Percentiles rank a stretch among this genome's conserved stretches.
Evolutionary conservation across 1,284 basidiomycete genomes (phyloP).

Genomic region (Ustilago shanxiensis): DNA sequence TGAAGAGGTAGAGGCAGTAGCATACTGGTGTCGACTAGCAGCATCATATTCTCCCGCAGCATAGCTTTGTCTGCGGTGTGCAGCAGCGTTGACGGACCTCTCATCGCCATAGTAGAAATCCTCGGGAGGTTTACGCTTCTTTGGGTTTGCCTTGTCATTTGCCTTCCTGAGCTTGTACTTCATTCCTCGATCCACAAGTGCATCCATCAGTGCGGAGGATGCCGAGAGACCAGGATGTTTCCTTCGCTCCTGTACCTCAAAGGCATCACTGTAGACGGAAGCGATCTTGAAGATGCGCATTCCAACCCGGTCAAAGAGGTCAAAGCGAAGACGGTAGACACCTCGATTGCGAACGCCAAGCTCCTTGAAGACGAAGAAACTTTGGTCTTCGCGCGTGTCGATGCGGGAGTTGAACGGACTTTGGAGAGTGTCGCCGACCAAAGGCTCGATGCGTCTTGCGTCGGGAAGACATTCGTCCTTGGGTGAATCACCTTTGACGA

Average conservation of each 20-base stretch:
- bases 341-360: constrained; percentile 52
- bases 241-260: constrained; percentile 46
- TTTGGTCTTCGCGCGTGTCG: constrained; percentile 48
- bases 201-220: constrained; percentile 36
- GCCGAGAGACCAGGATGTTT: constrained; percentile 43
- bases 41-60: constrained; percentile 32
- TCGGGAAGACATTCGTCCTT: constrained; percentile 41
- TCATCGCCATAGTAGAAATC: constrained; percentile 42
- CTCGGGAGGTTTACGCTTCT: constrained; percentile 48
- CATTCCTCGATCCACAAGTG: constrained; percentile 45
- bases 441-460: constrained; percentile 30
- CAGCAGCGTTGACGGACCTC: constrained; percentile 2
- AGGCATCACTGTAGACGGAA: constrained; percentile 42
- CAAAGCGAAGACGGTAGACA: constrained; percentile 53
- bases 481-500: constrained; percentile 30
- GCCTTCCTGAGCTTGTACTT: constrained; percentile 51
- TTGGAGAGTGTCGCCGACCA: constrained; percentile 47
- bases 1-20: not conserved
- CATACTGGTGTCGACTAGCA: not conserved
- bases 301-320: constrained; percentile 48
- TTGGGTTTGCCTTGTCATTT: constrained; percentile 28
- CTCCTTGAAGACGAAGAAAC: constrained; percentile 61
- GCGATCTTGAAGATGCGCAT: constrained; percentile 38
- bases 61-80: constrained; percentile 28
- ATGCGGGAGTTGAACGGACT: constrained; percentile 46